Conservation (phyloP, 1,139 yeast genomes). For the Debaryomyces nepalensis region DNA sequence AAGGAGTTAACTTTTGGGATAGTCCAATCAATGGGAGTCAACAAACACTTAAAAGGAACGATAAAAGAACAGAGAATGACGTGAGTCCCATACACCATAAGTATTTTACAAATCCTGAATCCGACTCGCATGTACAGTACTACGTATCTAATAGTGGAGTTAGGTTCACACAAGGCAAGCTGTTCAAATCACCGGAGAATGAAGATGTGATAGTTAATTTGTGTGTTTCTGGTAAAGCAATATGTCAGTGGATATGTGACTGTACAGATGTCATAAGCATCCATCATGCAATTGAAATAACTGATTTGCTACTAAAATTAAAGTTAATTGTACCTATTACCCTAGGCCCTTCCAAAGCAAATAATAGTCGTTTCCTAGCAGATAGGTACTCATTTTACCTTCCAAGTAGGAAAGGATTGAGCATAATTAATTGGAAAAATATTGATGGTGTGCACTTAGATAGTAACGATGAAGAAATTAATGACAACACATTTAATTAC, state of each 20-base stretch:
- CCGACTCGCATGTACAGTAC: conserved; percentile 81
- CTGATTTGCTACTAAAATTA: conserved; percentile 55
- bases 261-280: conserved; percentile 73
- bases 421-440: conserved; percentile 28
- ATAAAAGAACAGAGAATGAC: not conserved
- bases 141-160: conserved; percentile 72
- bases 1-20: conserved; percentile 5
- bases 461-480: not conserved
- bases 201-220: conserved; percentile 36
- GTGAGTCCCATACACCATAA: conserved; percentile 75
- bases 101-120: conserved; percentile 86
- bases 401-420: conserved; percentile 26
- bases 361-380: conserved; percentile 16
- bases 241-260: conserved; percentile 87
- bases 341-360: conserved; percentile 18
- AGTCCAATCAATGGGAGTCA: not conserved
- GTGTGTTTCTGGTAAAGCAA: conserved; percentile 74
- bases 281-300: conserved; percentile 65
- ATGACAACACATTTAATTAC: not conserved
- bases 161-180: conserved; percentile 53
- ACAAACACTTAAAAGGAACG: not conserved
- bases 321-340: conserved; percentile 53
- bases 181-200: conserved; percentile 28
- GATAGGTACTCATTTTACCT: conserved; percentile 28
- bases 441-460: not conserved